phyloP scores from a whole-genome alignment of 306 rosid genomes.

The Acacia confusa region DNA sequence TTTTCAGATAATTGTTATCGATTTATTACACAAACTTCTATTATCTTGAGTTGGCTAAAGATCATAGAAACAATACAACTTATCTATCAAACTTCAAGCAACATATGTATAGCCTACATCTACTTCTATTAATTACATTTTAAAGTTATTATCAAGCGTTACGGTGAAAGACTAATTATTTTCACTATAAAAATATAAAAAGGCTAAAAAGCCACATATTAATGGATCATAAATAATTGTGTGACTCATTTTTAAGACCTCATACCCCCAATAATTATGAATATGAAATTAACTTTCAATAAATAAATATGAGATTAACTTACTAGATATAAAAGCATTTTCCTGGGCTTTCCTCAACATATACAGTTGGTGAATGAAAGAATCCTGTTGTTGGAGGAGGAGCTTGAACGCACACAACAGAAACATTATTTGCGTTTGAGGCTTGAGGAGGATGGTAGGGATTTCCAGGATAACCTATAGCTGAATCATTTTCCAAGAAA shows the following conservation, averaged over 20 bases:
- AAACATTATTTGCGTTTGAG: background rate
- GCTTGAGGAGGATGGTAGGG: background rate
- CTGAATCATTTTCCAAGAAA: background rate
- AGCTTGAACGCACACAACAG: background rate
- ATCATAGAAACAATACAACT: background rate
- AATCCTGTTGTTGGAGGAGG: background rate
- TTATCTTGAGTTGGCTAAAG: background rate
- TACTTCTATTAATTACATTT: no score
- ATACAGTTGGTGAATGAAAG: background rate
- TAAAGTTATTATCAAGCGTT: background rate
- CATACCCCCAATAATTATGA: background rate
- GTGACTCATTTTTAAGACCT: background rate
- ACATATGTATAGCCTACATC: background rate
- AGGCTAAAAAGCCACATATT: no score
- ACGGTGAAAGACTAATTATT: background rate
- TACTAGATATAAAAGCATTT: background rate
- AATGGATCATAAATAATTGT: no score
- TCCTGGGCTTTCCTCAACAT: background rate
- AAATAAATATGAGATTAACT: background rate
- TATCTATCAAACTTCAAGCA: background rate
- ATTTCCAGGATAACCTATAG: background rate
- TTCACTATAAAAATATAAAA: no score
- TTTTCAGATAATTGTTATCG: no score
- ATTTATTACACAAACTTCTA: background rate
- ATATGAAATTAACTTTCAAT: background rate